Percentiles rank a stretch among this genome's conserved stretches.
Evolutionary conservation across 768 basidiomycete genomes (phyloP).

Genomic region (Lyophyllum atratum): DNA sequence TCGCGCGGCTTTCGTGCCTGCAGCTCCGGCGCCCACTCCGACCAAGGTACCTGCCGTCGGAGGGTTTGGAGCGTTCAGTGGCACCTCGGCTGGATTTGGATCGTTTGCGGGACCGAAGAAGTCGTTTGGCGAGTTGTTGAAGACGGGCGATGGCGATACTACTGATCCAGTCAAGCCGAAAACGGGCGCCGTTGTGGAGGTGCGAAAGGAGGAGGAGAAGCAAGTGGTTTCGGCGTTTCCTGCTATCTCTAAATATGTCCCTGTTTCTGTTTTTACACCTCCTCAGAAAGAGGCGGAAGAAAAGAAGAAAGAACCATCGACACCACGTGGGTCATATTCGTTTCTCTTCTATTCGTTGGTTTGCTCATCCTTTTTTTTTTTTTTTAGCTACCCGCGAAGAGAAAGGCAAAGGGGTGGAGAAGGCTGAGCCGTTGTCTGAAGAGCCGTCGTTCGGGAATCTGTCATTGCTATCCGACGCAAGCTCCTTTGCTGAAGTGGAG

Average conservation of each 20-base stretch:
- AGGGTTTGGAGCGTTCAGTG: constrained; percentile 57
- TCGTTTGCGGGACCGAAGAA: constrained; percentile 42
- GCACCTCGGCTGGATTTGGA: constrained; percentile 41
- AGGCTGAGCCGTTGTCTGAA: constrained; percentile 15
- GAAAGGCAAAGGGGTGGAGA: constrained; percentile 18
- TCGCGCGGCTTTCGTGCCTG: constrained; percentile 31
- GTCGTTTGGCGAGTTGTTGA: constrained; percentile 66
- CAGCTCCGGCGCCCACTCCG: constrained; percentile 25
- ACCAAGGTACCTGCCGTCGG: constrained; percentile 31
- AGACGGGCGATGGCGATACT: constrained; percentile 33
- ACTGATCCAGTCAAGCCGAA: constrained; percentile 24
- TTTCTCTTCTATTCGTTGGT: neutral
- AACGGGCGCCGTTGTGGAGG: neutral
- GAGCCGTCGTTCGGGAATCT: constrained; percentile 36
- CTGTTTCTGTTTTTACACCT: constrained; percentile 2
- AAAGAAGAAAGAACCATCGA: neutral
- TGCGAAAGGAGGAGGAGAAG: constrained; percentile 4
- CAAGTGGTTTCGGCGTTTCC: constrained; percentile 14
- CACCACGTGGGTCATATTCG: neutral
- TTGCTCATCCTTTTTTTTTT: neutral
- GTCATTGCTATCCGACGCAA: constrained; percentile 42
- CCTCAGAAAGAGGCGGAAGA: neutral
- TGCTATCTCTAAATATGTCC: neutral
- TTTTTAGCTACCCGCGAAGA: neutral
- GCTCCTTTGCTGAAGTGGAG: constrained; percentile 52